Base-by-base conservation (phyloP, 2,329 filamentous ascomycete species). In the Paramyrothecium roridum region DNA sequence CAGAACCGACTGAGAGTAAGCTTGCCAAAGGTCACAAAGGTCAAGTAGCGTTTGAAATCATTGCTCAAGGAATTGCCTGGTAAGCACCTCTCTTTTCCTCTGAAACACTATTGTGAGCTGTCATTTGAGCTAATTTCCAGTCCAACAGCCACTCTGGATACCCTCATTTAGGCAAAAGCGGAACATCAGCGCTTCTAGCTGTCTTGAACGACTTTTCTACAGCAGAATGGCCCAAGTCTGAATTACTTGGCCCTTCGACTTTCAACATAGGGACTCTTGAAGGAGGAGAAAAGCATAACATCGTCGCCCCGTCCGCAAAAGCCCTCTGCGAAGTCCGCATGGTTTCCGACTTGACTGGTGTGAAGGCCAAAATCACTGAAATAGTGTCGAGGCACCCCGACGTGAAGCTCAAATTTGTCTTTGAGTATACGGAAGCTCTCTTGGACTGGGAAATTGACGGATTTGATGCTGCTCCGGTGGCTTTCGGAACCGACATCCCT, bases 131-230 rank as follows among this genome's bases (percentile, higher is more conserved):
- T 50, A 30, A 50, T 48, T 4, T 52, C 3, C 8, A n/a, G n/a
- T n/a, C 13, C 20, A 54, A 58, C 79, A 90, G 89, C 1, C 92
- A 96, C 73, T 91, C 87, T 1, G 92, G 91, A 8, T 96, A 96
- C 66, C 92, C 92, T 0, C 60, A 91, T 30, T 61, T 67, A 3
- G 66, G 67, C 10, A 69, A 63, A 53, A 74, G 65, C 53, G 73
- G 70, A 10, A 70, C 65, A 4, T 62, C 65, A 7, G 58, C 64
- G 3, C 67, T 74, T 46, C 61, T 69, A 19, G 63, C 66, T 7
- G 63, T 70, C 1, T 57, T 74, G 6, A 63, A 64, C 26, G 67
- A 71, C 10, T 66, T 74, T 2, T 60, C 61, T 7, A 62, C 68
- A 1, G 61, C 64, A 2, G 55, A 60, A 2, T 71, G 66, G 59